Evolutionary conservation across 108 stramenopile genomes (phyloP).

Genomic region (Chaetoceros muelleri): DNA sequence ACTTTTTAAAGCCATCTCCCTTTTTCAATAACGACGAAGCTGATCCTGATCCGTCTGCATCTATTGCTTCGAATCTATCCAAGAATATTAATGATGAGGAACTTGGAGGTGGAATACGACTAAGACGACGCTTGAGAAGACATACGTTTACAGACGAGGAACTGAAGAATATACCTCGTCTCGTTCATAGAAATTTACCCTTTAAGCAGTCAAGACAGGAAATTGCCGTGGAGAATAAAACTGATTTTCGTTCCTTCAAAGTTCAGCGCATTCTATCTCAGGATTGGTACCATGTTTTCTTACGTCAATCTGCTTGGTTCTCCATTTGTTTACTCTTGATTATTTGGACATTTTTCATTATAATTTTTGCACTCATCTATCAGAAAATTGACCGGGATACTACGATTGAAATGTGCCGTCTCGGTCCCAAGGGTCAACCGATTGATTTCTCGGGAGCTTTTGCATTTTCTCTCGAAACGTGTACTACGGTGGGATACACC

Average conservation of each 20-base stretch:
- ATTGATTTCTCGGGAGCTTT: slow-evolving; percentile 41
- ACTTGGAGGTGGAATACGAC: neutral
- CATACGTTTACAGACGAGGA: neutral
- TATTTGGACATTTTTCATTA: slow-evolving; percentile 49
- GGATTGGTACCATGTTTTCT: slow-evolving; percentile 77
- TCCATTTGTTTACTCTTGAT: slow-evolving; percentile 27
- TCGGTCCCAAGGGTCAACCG: slow-evolving; percentile 28
- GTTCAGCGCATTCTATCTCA: slow-evolving; percentile 15
- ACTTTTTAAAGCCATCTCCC: no score
- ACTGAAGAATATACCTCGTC: slow-evolving; percentile 25
- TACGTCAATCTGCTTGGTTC: slow-evolving; percentile 30
- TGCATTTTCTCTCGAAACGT: slow-evolving; percentile 74
- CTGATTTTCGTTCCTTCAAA: neutral
- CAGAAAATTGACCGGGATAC: slow-evolving; percentile 24
- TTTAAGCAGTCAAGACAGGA: slow-evolving; percentile 46
- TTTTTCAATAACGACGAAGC: no score
- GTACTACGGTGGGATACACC: slow-evolving; percentile 75
- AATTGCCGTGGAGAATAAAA: slow-evolving; percentile 20
- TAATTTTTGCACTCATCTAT: slow-evolving; percentile 60
- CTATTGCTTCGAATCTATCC: no score
- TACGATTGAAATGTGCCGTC: slow-evolving; percentile 37
- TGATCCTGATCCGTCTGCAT: no score
- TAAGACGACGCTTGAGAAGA: neutral
- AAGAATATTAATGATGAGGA: neutral
- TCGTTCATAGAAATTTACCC: slow-evolving; percentile 52